Conservation (phyloP, 371 early-diverging fungal genomes). For the Conidiobolus incongruus region DNA sequence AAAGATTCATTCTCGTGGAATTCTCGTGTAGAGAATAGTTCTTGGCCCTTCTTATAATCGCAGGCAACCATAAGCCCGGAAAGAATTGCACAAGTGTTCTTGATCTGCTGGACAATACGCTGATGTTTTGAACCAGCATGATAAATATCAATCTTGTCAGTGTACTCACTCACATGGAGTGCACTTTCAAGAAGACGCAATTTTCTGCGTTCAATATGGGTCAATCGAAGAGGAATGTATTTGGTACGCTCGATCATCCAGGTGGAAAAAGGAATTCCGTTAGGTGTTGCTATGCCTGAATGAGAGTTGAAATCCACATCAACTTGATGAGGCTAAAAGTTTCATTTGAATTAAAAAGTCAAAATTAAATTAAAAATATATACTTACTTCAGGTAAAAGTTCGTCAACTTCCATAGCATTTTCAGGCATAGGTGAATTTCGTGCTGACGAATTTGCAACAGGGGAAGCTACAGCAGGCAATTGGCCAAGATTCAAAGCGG, state of each 20-base stretch:
- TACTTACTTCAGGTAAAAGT: background rate
- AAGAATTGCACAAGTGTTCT: constrained; percentile 80
- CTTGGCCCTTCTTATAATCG: constrained; percentile 69
- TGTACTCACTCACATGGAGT: constrained; percentile 57
- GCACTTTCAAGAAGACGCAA: constrained; percentile 84
- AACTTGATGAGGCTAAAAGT: constrained; percentile 7
- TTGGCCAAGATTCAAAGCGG: constrained; percentile 9
- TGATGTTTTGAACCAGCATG: constrained; percentile 8
- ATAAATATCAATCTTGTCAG: constrained; percentile 86
- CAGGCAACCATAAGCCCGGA: constrained; percentile 61
- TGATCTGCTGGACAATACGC: constrained; percentile 84
- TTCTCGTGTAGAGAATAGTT: constrained; percentile 54
- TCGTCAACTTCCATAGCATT: background rate
- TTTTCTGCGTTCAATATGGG: constrained; percentile 63
- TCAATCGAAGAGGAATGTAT: constrained; percentile 79
- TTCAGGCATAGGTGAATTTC: constrained; percentile 5
- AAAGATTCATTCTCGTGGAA: constrained; percentile 76
- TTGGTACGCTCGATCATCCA: constrained; percentile 69
- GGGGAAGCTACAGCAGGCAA: background rate
- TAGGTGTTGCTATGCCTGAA: constrained; percentile 9
- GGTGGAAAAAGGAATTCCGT: constrained; percentile 24
- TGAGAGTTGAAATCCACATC: constrained; percentile 10
- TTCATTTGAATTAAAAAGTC: background rate
- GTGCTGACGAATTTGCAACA: background rate
- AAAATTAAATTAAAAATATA: background rate